phyloP scores from a whole-genome alignment of 345 rosid genomes.

The Populus alba region DNA sequence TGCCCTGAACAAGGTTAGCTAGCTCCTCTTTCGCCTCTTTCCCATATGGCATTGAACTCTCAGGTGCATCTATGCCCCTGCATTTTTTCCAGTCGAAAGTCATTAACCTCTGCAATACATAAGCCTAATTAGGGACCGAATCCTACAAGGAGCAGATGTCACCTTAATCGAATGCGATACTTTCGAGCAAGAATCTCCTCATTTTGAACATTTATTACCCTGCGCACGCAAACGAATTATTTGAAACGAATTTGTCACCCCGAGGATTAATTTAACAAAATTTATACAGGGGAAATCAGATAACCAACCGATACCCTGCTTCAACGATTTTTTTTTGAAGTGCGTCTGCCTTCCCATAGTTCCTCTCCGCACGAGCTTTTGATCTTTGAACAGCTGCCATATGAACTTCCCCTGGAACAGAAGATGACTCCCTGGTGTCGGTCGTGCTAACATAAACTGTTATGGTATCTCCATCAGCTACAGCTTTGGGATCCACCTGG shows the following conservation, averaged over 20 bases:
- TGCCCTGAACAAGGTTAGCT: slow-evolving; percentile 58
- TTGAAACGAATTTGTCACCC: not conserved
- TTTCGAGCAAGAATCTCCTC: slow-evolving; percentile 71
- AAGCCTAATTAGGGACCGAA: too few relatives aligned
- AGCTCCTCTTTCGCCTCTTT: slow-evolving; percentile 60
- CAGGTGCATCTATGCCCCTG: slow-evolving; percentile 94
- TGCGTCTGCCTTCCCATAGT: slow-evolving; percentile 57
- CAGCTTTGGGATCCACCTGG: slow-evolving; percentile 72
- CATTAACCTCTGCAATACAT: not conserved
- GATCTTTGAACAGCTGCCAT: slow-evolving; percentile 54
- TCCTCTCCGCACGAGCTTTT: slow-evolving; percentile 52
- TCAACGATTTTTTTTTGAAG: slow-evolving; percentile 57
- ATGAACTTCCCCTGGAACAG: slow-evolving; percentile 57
- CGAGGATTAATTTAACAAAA: not conserved
- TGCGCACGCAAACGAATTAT: slow-evolving; percentile 11
- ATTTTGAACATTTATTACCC: slow-evolving; percentile 43
- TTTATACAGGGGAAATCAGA: not conserved
- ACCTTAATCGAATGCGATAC: slow-evolving; percentile 72
- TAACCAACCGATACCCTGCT: slow-evolving; percentile 64
- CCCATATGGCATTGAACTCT: slow-evolving; percentile 71
- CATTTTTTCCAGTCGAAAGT: slow-evolving; percentile 11
- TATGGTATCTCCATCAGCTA: slow-evolving; percentile 81
- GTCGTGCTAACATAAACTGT: slow-evolving; percentile 60
- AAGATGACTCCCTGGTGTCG: slow-evolving; percentile 57
- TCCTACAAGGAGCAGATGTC: slow-evolving; percentile 1